Base-by-base conservation (phyloP, 371 early-diverging fungal species). In the Dinochytrium kinnereticum region DNA sequence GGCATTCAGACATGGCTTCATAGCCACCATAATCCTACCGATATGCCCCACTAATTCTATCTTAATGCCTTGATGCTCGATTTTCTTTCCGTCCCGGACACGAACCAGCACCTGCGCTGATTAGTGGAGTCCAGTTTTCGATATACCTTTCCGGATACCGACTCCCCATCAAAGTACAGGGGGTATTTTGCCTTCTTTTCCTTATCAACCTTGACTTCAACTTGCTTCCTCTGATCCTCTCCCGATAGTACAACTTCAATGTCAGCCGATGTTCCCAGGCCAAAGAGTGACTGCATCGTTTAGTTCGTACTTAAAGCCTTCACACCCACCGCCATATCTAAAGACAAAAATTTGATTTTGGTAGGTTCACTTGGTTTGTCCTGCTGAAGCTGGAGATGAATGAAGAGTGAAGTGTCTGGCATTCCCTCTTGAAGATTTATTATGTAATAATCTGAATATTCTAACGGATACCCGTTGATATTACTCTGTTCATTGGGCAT, bases 41-140 rank as follows among this genome's bases (percentile, higher is more conserved):
- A 96, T 96, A 78, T 92, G 89, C 31, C 97, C 98, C n/a, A 98
- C 91, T 78, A 98, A 96, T 80, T 99, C 97, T 34, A 97, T 92
- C 72, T 96, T 96, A 76, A 99, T 97, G 64, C 98, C 98, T 64
- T 96, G 92, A 86, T 99, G 99, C 81, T 97, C 96, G 53, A 98
- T 79, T 70, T 88, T 90, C 82, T 95, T 96, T 37, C 96, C 96
- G 76, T 97, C 95, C 78, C 89, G 87, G 51, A 95, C 89, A 40
- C 94, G 89, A 59, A 99, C 88, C 49, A 90, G 91, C 24, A 96
- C 94, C 97, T 97, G 83, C 1, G 38, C 59, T 68, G 13, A 24
- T 37, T 3, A 65, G 31, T 17, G 33, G 51, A 1, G 38, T n/a
- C 2, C 31, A n/a, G 24, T 34, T 30, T 36, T 10, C 28, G 5